Percentiles rank a stretch among this genome's conserved stretches.
phyloP scores from a whole-genome alignment of 2,329 filamentous ascomycete species.

The Ambrosiella xylebori region DNA sequence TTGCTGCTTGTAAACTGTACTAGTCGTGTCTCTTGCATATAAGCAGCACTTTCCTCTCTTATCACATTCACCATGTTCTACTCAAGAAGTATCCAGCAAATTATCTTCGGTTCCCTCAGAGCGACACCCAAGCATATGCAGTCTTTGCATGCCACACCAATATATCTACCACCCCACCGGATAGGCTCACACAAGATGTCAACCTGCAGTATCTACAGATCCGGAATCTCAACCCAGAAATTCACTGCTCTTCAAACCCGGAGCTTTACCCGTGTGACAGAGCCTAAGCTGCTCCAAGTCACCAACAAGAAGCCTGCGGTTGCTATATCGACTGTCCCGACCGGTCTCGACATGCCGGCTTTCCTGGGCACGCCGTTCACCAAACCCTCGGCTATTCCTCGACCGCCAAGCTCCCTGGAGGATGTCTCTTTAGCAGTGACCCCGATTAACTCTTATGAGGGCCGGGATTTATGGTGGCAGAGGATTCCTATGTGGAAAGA shows the following conservation, averaged over 20 bases:
- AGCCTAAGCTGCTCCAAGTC: constrained; percentile 1
- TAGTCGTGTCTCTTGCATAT: too few relatives aligned
- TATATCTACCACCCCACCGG: too few relatives aligned
- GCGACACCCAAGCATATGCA: too few relatives aligned
- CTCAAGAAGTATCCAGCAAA: too few relatives aligned
- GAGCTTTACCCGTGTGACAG: neutral
- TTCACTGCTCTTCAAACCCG: neutral
- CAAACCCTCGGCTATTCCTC: neutral
- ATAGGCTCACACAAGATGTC: neutral
- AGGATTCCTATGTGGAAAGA: constrained; percentile 32
- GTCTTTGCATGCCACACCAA: too few relatives aligned
- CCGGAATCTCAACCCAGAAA: neutral
- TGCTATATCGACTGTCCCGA: neutral
- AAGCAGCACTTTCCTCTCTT: too few relatives aligned
- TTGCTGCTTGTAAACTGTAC: too few relatives aligned
- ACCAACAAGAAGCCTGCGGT: neutral
- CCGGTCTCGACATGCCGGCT: neutral
- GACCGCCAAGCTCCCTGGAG: neutral
- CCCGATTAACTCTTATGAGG: neutral
- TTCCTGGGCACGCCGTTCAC: neutral
- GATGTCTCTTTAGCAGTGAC: neutral
- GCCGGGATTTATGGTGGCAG: constrained; percentile 31
- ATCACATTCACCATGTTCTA: too few relatives aligned
- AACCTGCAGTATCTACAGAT: neutral
- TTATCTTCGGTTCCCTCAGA: too few relatives aligned